Percentiles rank a stretch among this genome's conserved stretches.
Conservation (phyloP, 805 yeast species). For the Ogataea dorogensis region DNA sequence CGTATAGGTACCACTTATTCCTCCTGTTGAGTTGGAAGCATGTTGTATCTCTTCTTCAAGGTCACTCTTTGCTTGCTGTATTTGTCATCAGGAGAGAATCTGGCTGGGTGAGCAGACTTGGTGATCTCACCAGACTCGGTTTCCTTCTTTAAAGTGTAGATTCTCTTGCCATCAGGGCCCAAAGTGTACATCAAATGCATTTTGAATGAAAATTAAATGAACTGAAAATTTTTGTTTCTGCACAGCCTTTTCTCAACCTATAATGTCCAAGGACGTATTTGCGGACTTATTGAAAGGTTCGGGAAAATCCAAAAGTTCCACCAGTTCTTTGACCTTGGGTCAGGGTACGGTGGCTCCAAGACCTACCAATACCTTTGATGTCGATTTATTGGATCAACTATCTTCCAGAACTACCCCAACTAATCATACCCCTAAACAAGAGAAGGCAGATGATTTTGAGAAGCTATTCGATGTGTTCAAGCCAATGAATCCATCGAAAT, state of each 20-base stretch:
- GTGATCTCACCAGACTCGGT: constrained; percentile 91
- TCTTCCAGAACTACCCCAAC: constrained; percentile 10
- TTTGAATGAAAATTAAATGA: constrained; percentile 4
- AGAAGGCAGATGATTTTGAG: constrained; percentile 20
- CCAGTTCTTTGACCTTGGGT: constrained; percentile 31
- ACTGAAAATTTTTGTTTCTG: constrained; percentile 7
- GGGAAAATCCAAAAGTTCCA: constrained; percentile 28
- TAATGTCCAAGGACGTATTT: constrained; percentile 39
- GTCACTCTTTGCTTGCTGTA: constrained; percentile 99
- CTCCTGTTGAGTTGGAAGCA: constrained; percentile 77
- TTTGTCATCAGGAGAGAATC: constrained; percentile 99
- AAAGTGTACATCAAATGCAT: constrained; percentile 99
- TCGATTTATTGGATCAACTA: constrained; percentile 37
- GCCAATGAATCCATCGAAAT: too few species aligned
- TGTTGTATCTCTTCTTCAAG: constrained; percentile 86
- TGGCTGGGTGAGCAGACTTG: constrained; percentile 98
- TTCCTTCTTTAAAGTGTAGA: constrained; percentile 83
- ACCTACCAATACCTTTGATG: constrained; percentile 32
- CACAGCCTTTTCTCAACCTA: constrained; percentile 8
- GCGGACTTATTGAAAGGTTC: constrained; percentile 39
- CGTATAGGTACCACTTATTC: constrained; percentile 1
- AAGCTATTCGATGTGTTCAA: constrained; percentile 24
- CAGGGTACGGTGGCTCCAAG: constrained; percentile 34
- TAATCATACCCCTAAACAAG: constrained; percentile 6
- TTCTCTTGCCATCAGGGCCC: constrained; percentile 92